Percentiles rank a stretch among this genome's conserved stretches.
Conservation (phyloP, 1,284 basidiomycete species). For the Bondarzewia mesenterica region DNA sequence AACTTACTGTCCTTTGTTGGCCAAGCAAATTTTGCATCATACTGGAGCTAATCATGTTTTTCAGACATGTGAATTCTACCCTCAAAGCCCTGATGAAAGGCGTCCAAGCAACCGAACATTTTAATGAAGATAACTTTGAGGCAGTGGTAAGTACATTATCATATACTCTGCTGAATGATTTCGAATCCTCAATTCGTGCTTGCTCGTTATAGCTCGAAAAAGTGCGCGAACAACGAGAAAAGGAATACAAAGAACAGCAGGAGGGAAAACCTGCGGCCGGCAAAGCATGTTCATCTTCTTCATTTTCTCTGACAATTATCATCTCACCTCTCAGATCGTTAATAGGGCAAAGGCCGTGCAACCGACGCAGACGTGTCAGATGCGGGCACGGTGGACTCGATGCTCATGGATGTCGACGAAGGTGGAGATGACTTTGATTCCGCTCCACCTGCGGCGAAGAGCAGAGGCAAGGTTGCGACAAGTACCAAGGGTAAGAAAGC, state of each 20-base stretch:
- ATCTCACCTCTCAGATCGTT: slow-evolving; percentile 11
- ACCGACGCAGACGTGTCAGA: slow-evolving; percentile 34
- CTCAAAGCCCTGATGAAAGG: slow-evolving; percentile 60
- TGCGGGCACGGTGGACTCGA: slow-evolving; percentile 67
- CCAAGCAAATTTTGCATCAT: too few species aligned
- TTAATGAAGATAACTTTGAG: slow-evolving; percentile 69
- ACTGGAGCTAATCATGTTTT: neutral
- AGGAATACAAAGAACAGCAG: slow-evolving; percentile 41
- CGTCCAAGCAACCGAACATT: slow-evolving; percentile 53
- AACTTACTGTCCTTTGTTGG: neutral
- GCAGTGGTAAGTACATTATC: slow-evolving; percentile 46
- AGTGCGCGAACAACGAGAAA: slow-evolving; percentile 60
- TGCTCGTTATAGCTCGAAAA: slow-evolving; percentile 41
- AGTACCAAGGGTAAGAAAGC: slow-evolving; percentile 27
- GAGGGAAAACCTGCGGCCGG: slow-evolving; percentile 15
- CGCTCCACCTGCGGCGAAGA: slow-evolving; percentile 55
- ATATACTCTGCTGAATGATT: neutral
- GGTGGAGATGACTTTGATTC: slow-evolving; percentile 25
- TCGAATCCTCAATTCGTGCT: neutral
- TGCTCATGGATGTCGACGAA: slow-evolving; percentile 59
- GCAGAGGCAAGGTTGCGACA: slow-evolving; percentile 26
- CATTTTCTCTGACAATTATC: neutral
- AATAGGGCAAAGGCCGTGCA: slow-evolving; percentile 40
- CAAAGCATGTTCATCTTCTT: slow-evolving; percentile 14
- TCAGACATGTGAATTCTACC: slow-evolving; percentile 62